Conservation (phyloP, 768 basidiomycete species). For the Chalciporus piperatus region DNA sequence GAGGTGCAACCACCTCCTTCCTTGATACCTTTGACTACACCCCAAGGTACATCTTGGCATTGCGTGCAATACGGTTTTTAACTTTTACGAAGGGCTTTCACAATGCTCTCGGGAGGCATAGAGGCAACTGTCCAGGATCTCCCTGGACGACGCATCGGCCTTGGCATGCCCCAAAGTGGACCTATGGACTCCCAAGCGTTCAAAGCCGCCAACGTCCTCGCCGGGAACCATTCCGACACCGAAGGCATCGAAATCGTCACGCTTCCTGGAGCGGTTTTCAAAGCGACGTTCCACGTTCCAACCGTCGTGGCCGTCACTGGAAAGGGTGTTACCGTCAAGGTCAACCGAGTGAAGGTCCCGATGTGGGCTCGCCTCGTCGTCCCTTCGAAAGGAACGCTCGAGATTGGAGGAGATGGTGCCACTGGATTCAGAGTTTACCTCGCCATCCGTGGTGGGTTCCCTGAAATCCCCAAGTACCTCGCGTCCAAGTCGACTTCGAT, state of each 20-base stretch:
- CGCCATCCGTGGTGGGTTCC: slow-evolving; percentile 58
- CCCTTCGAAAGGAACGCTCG: slow-evolving; percentile 42
- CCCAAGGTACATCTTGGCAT: slow-evolving; percentile 34
- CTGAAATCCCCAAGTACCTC: slow-evolving; percentile 51
- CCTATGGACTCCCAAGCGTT: slow-evolving; percentile 63
- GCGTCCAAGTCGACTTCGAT: slow-evolving; percentile 66
- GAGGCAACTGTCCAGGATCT: slow-evolving; percentile 59
- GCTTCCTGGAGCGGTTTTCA: slow-evolving; percentile 41
- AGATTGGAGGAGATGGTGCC: slow-evolving; percentile 30
- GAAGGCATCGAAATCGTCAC: slow-evolving; percentile 59
- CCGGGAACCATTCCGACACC: slow-evolving; percentile 45
- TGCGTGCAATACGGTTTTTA: not conserved
- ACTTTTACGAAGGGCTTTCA: slow-evolving; percentile 40
- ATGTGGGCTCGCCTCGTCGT: slow-evolving; percentile 54
- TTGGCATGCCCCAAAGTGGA: slow-evolving; percentile 62
- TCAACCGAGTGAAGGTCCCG: slow-evolving; percentile 37
- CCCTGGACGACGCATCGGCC: slow-evolving; percentile 48
- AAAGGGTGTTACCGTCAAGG: slow-evolving; percentile 38
- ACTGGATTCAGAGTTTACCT: slow-evolving; percentile 56
- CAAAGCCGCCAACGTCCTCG: slow-evolving; percentile 54
- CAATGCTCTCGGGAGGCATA: slow-evolving; percentile 52
- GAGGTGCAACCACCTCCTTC: slow-evolving; percentile 48
- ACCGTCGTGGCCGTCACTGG: slow-evolving; percentile 58
- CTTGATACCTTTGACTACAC: slow-evolving; percentile 42
- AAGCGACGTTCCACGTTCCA: slow-evolving; percentile 47